These are phyloP conservation scores for Fragilaria crotonensis DNA, from an alignment of 108 stramenopile species.

Conservation along the genomic window DNA sequence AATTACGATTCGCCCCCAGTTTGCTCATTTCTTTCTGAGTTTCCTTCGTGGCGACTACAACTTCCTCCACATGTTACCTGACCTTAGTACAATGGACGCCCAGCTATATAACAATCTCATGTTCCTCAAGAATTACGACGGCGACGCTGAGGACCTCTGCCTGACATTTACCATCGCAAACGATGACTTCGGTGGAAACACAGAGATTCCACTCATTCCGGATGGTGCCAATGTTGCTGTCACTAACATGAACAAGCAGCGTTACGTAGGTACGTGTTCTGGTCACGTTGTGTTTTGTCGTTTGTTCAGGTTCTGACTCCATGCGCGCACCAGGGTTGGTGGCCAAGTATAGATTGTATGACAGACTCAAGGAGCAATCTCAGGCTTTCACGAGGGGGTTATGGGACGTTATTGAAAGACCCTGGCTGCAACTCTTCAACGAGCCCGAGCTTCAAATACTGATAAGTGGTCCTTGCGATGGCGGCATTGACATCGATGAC, in stretches of 20 bases:
- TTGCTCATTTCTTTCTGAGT: constrained; percentile 94
- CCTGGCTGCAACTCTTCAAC: constrained; percentile 89
- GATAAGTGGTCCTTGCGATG: constrained; percentile 82
- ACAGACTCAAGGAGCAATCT: constrained; percentile 81
- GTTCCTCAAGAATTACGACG: constrained; percentile 93
- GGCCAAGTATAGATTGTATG: constrained; percentile 93
- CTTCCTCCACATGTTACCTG: constrained; percentile 82
- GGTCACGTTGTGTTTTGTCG: constrained; percentile 1
- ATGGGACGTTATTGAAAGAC: constrained; percentile 86
- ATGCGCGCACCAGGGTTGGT: constrained; percentile 40
- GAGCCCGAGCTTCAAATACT: constrained; percentile 95
- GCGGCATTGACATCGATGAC: constrained; percentile 87
- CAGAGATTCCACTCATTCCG: constrained; percentile 78
- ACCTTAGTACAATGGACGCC: constrained; percentile 83
- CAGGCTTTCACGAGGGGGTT: constrained; percentile 93
- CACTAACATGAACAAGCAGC: constrained; percentile 73
- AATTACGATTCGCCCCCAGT: constrained; percentile 93
- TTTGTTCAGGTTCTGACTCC: background rate
- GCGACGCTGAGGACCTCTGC: constrained; percentile 88
- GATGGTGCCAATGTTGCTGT: constrained; percentile 86
- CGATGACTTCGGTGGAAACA: constrained; percentile 81
- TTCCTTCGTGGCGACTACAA: constrained; percentile 90
- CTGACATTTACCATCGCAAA: constrained; percentile 86
- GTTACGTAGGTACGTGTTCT: constrained; percentile 38
- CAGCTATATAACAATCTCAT: constrained; percentile 93